phyloP scores from a whole-genome alignment of 129 eudicot species.

The Pseudognaphalium luteoalbum region DNA sequence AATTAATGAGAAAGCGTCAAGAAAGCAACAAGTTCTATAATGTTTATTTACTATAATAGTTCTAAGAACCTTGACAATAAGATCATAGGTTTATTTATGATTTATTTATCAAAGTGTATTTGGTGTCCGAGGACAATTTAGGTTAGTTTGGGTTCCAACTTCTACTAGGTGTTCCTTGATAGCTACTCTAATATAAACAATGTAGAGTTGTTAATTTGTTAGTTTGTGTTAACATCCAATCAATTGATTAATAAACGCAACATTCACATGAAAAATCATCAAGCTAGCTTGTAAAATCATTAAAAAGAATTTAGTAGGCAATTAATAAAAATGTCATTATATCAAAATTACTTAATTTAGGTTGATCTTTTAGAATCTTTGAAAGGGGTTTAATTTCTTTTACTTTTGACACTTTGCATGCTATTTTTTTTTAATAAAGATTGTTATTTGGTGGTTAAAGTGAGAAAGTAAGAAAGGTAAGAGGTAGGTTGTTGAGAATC shows the following conservation, averaged over 20 bases:
- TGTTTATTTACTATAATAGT: background rate
- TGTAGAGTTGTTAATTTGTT: background rate
- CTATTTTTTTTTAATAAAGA: conserved; percentile 11
- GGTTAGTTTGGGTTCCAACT: background rate
- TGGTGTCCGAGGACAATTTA: background rate
- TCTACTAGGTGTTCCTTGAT: background rate
- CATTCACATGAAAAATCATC: too few relatives aligned
- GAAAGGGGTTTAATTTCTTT: conserved; percentile 24
- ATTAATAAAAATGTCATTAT: background rate
- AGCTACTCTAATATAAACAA: background rate
- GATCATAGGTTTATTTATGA: background rate
- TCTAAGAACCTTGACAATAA: background rate
- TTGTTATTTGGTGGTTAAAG: conserved; percentile 33
- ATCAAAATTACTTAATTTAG: background rate
- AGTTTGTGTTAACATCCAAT: background rate
- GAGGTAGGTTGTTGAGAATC: conserved; percentile 16
- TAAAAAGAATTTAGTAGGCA: background rate
- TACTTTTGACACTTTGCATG: conserved; percentile 25
- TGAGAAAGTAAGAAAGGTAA: conserved; percentile 24
- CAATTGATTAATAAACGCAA: background rate
- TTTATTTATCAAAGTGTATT: background rate
- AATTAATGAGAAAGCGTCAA: conserved; percentile 14
- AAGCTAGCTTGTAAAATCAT: too few relatives aligned
- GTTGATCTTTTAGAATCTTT: conserved; percentile 2
- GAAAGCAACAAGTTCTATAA: conserved; percentile 4